phyloP scores from a whole-genome alignment of 208 protist species.

The Borovskyia barvae region DNA sequence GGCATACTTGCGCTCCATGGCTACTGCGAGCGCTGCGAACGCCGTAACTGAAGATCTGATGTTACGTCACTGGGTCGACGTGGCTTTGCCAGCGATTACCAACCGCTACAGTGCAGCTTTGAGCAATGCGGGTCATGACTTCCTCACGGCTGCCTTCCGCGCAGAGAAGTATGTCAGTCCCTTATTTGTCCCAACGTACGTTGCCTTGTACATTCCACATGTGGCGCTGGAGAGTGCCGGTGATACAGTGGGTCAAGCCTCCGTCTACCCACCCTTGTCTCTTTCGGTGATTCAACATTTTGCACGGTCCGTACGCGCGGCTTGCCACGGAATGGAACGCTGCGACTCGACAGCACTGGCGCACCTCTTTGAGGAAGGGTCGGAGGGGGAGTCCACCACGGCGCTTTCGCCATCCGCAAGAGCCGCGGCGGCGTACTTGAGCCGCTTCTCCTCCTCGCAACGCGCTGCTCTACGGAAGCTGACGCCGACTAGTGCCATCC shows the following conservation, averaged over 20 bases:
- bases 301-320: constrained; percentile 40
- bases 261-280: constrained; percentile 46
- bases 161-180: constrained; percentile 55
- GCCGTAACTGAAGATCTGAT: constrained; percentile 53
- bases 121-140: constrained; percentile 57
- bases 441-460: constrained; percentile 18
- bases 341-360: constrained; percentile 51
- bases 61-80: constrained; percentile 67
- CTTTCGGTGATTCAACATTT: constrained; percentile 64
- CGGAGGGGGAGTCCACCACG: constrained; percentile 13
- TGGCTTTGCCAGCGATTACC: constrained; percentile 34
- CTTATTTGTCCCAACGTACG: constrained; percentile 77
- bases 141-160: constrained; percentile 60
- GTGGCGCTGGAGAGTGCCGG: constrained; percentile 2
- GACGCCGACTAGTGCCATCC: constrained; percentile 53
- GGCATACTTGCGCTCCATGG: constrained; percentile 62
- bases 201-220: constrained; percentile 52
- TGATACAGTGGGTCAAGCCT: background rate
- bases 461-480: constrained; percentile 35
- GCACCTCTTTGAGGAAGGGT: constrained; percentile 34
- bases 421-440: constrained; percentile 5
- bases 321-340: constrained; percentile 55
- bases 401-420: constrained; percentile 7
- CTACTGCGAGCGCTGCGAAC: constrained; percentile 52
- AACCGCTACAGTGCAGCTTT: constrained; percentile 45